phyloP scores from a whole-genome alignment of 129 eudicot species.

The Flaveria bidentis region DNA sequence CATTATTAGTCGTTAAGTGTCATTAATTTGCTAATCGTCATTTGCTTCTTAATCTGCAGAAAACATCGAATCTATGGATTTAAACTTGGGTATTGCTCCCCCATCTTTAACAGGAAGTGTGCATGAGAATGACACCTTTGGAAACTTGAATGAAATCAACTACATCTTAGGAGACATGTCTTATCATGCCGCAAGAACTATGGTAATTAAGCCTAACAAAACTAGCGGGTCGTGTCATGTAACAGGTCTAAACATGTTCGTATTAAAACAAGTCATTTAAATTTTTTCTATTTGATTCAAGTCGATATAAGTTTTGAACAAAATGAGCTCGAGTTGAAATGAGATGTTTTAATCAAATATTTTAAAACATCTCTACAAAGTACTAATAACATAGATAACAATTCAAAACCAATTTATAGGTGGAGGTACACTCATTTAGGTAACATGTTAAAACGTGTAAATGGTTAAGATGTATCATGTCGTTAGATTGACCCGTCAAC shows the following conservation, averaged over 20 bases:
- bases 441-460: no score
- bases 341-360: no score
- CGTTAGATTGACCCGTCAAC: no score
- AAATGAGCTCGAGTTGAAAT: no score
- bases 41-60: constrained; percentile 21
- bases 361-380: no score
- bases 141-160: constrained; percentile 23
- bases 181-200: constrained; percentile 31
- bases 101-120: constrained; percentile 30
- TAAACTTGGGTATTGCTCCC: constrained; percentile 64
- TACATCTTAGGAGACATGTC: constrained; percentile 30
- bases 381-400: no score
- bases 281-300: no score
- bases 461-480: no score
- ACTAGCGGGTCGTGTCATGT: not conserved
- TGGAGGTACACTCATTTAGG: no score
- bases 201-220: not conserved
- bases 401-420: no score
- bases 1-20: not conserved
- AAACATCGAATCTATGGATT: constrained; percentile 43
- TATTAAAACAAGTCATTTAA: no score
- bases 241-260: not conserved
- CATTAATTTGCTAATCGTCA: not conserved
- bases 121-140: constrained; percentile 26
- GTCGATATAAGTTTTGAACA: no score